phyloP scores from a whole-genome alignment of 2,329 filamentous ascomycete species.

The Alternaria sp. region DNA sequence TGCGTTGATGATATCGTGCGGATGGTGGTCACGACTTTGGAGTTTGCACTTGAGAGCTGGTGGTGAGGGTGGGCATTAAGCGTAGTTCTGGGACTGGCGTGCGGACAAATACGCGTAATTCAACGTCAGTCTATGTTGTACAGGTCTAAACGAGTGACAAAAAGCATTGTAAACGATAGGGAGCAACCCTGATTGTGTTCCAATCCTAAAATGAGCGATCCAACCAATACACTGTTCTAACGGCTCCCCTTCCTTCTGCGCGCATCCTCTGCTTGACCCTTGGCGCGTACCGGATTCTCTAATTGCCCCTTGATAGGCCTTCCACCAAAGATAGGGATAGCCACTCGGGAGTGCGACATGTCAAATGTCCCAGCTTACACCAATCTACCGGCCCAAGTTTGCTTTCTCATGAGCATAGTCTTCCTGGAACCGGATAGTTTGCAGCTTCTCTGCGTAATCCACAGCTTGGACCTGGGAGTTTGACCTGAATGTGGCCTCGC shows the following conservation, averaged over 20 bases:
- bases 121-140: neutral
- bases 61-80: neutral
- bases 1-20: neutral
- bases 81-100: neutral
- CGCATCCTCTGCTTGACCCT: neutral
- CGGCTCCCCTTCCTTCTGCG: neutral
- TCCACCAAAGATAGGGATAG: neutral
- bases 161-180: neutral
- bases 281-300: neutral
- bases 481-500: slow-evolving; percentile 3
- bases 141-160: neutral
- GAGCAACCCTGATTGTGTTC: neutral
- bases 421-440: slow-evolving; percentile 2
- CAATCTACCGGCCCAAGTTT: neutral
- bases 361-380: neutral
- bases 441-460: slow-evolving; percentile 1
- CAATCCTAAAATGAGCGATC: neutral
- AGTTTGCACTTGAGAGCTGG: neutral
- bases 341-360: neutral
- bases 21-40: neutral
- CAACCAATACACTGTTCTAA: neutral
- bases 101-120: neutral
- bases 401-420: slow-evolving; percentile 4
- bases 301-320: neutral
- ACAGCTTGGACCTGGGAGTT: neutral